Base-by-base conservation (phyloP, 257 asterid species). In the Cruciata laevipes region DNA sequence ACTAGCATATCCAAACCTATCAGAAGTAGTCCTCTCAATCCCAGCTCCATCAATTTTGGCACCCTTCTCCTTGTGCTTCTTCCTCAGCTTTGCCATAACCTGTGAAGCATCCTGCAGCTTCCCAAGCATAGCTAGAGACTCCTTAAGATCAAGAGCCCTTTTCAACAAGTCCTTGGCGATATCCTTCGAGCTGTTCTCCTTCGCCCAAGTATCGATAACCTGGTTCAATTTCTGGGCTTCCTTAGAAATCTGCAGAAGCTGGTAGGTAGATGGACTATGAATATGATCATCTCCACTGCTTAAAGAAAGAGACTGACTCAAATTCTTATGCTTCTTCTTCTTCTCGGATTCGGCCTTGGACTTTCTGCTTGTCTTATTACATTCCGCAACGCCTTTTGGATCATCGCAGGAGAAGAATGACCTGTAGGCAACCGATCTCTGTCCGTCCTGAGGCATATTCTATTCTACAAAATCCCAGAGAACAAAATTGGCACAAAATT, bases 381-480 rank as follows among this genome's bases (percentile, higher is more conserved):
- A 75, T 40, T 89, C 95, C 60, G 65, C 84, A 44, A 89, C 85
- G 7, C 96, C 96, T 74, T 78, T 87, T 3, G 93, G 87, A 71
- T 84, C 95, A 69, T 83, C 89, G 32, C 96, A 89, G 7, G 87
- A 80, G 79, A 89, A 75, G 17, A 89, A 84, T 32, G 95, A 84
- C 83, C 90, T 78, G 68, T 84, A 85, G 31, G 74, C 84, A 65
- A 63, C 82, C 61, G 96, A 87, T 82, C 83, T 87, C 32, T 75
- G 60, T 32, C 85, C 77, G 80, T 83, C 90, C 67, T 79, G 89
- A 80, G 86, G 87, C 86, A 84, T 89, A 66, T 80, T 86, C 87
- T 79, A 65, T 38, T 4, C 44, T 69, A 74, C 49, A 76, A 74
- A 66, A 64, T 21, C 8, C 51, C 52, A 68, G 20, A 55, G 81